A percentile compares a stretch with the other conserved stretches of the same genome.
These are phyloP conservation scores for Berberis thunbergii DNA, from an alignment of 164 flowering plant species.

Conservation along the genomic window DNA sequence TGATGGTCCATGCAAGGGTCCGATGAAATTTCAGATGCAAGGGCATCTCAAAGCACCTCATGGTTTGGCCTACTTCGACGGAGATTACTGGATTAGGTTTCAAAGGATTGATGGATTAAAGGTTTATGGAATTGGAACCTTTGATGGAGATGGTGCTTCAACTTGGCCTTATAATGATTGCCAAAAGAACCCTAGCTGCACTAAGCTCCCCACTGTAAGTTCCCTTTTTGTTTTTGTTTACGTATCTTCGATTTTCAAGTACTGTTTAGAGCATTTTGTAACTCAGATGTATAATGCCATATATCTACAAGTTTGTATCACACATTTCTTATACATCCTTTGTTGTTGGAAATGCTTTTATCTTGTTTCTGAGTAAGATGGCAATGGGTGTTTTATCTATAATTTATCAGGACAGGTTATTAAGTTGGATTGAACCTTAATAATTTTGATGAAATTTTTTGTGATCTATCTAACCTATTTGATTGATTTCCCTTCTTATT, in stretches of 20 bases:
- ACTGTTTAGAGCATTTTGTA: neutral
- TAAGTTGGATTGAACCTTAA: no score
- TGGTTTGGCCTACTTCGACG: neutral
- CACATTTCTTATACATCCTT: neutral
- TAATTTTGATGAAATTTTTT: no score
- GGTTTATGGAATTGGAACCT: constrained; percentile 30
- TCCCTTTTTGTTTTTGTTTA: neutral
- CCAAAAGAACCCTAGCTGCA: neutral
- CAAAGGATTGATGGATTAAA: constrained; percentile 17
- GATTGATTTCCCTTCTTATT: neutral
- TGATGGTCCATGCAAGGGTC: constrained; percentile 45
- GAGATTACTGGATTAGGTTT: constrained; percentile 30
- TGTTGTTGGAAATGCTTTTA: neutral
- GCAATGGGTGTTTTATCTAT: no score
- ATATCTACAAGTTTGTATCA: no score
- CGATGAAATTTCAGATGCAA: constrained; percentile 8
- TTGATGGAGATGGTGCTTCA: constrained; percentile 37
- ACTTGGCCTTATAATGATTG: constrained; percentile 31
- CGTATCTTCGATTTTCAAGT: neutral
- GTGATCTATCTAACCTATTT: no score
- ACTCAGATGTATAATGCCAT: neutral
- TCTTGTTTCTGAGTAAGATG: no score
- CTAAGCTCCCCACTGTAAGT: constrained; percentile 23
- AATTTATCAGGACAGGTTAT: no score
- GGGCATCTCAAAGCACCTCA: neutral